A percentile compares a stretch with the other conserved stretches of the same genome.
Evolutionary conservation across 495 filamentous ascomycete genomes (phyloP).

Genomic region (Hypomontagnella monticulosa): DNA sequence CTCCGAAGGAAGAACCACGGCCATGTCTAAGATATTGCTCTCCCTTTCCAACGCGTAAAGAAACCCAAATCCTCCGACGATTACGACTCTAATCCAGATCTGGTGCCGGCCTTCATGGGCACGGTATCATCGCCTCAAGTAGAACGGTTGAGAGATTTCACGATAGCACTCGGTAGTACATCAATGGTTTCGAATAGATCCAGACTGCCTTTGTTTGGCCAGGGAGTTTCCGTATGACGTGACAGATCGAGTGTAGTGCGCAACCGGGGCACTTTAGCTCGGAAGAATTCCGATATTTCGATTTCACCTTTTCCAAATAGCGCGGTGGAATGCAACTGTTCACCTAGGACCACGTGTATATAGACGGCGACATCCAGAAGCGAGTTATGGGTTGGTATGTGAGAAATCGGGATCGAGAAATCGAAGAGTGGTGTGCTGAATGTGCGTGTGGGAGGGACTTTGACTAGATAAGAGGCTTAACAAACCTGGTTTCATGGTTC

Average conservation of each 20-base stretch:
- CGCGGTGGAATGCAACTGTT: slow-evolving; percentile 6
- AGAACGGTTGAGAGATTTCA: slow-evolving; percentile 11
- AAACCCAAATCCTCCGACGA: slow-evolving; percentile 32
- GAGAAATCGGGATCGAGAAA: slow-evolving; percentile 19
- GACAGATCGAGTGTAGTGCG: slow-evolving; percentile 14
- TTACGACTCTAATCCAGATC: slow-evolving; percentile 25
- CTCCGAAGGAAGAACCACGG: slow-evolving; percentile 57
- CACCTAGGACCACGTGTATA: neutral
- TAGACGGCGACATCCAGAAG: slow-evolving; percentile 3
- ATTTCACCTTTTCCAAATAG: slow-evolving; percentile 2
- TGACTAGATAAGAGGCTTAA: slow-evolving; percentile 29
- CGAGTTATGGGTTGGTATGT: neutral
- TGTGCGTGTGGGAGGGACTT: slow-evolving; percentile 22
- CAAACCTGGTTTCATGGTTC: slow-evolving; percentile 13
- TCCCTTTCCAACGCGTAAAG: slow-evolving; percentile 9
- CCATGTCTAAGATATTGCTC: slow-evolving; percentile 46
- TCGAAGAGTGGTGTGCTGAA: neutral
- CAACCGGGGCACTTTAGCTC: slow-evolving; percentile 15
- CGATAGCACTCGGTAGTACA: neutral
- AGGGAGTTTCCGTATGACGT: slow-evolving; percentile 29
- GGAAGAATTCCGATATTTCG: slow-evolving; percentile 21
- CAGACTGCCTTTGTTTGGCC: slow-evolving; percentile 3
- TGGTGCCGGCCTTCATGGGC: slow-evolving; percentile 29
- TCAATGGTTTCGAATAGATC: slow-evolving; percentile 9
- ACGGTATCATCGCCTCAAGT: slow-evolving; percentile 18